Base-by-base conservation (phyloP, 2,329 filamentous ascomycete species). In the Dothideomycetes sp. region DNA sequence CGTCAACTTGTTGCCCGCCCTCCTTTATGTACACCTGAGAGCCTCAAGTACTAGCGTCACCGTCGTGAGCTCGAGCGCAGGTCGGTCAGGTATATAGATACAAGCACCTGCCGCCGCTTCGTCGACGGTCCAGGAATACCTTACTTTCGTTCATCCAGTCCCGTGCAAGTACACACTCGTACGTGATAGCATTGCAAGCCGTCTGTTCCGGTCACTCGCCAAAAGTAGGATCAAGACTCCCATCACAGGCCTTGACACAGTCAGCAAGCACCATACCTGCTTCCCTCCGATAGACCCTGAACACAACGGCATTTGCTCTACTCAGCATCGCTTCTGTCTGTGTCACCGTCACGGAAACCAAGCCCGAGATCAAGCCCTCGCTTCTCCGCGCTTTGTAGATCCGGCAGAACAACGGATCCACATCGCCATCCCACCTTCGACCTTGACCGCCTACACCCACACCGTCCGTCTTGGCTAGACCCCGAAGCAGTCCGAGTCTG, bases 11-110 rank as follows among this genome's bases (percentile, higher is more conserved):
- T 27, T 27, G 34, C 17, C 18, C 39, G 33, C 39, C 39, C 39
- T 41, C 34, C 34, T 36, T 36, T 36, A 36, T 34, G 34, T 15
- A 31, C 33, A 29, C 7, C 24, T 8, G 19, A 36, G 38, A 40
- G 34, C 39, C 30, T 37, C 39, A 41, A 30, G 34, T 27, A 27
- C 22, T 27, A 27, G 22, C 12, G 22, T 12, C 22, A 27, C n/a
- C n/a, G n/a, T n/a, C n/a, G n/a, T 27, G 12, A 12, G 22, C 22
- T 27, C 22, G 22, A 27, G 38, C 27, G 39, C 22, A 34, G 14
- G 16, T 17, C 33, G 32, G 38, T 37, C 22, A 31, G 33, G 38
- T 41, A 41, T 41, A 41, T 41, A 30, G 31, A 34, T 41, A 37
- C 32, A 37, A 15, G 19, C 27, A 24, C 8, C 11, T 14, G 4